These are phyloP conservation scores for Melampsora americana DNA, from an alignment of 1,284 basidiomycete genomes.

Conservation along the genomic window DNA sequence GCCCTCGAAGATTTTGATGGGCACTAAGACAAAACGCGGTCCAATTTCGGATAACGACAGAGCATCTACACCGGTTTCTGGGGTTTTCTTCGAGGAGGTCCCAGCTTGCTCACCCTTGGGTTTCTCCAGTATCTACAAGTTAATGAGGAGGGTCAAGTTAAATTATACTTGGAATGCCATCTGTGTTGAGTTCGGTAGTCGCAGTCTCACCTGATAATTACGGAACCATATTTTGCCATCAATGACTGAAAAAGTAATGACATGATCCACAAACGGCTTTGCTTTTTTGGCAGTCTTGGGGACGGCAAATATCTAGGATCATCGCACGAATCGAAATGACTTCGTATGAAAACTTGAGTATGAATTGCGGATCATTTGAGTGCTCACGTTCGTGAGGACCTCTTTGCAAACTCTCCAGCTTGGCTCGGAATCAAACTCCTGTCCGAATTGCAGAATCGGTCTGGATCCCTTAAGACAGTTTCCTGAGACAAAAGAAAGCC, in stretches of 20 bases:
- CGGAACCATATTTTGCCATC: constrained; percentile 99
- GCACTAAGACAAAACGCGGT: constrained; percentile 92
- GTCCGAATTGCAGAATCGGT: constrained; percentile 88
- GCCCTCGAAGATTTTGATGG: constrained; percentile 97
- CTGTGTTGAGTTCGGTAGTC: too few species aligned
- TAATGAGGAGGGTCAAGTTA: not conserved
- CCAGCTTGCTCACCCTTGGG: constrained; percentile 5
- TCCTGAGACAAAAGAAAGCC: constrained; percentile 52
- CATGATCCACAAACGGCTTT: constrained; percentile 97
- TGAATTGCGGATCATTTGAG: constrained; percentile 1
- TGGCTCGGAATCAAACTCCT: constrained; percentile 80
- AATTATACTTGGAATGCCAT: not conserved
- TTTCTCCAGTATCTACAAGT: constrained; percentile 24
- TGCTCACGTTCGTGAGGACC: constrained; percentile 84
- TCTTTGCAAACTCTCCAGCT: constrained; percentile 90
- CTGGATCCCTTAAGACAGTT: constrained; percentile 96
- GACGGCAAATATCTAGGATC: constrained; percentile 81
- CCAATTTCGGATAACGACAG: constrained; percentile 83
- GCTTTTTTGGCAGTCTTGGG: constrained; percentile 81
- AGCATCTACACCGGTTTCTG: not conserved
- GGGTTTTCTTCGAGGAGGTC: constrained; percentile 7
- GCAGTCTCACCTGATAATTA: constrained; percentile 70
- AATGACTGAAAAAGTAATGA: constrained; percentile 89
- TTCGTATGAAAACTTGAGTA: constrained; percentile 1
- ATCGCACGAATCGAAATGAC: not conserved